phyloP scores from a whole-genome alignment of 2,329 filamentous ascomycete genomes.

The Ophiosphaerella korrae region DNA sequence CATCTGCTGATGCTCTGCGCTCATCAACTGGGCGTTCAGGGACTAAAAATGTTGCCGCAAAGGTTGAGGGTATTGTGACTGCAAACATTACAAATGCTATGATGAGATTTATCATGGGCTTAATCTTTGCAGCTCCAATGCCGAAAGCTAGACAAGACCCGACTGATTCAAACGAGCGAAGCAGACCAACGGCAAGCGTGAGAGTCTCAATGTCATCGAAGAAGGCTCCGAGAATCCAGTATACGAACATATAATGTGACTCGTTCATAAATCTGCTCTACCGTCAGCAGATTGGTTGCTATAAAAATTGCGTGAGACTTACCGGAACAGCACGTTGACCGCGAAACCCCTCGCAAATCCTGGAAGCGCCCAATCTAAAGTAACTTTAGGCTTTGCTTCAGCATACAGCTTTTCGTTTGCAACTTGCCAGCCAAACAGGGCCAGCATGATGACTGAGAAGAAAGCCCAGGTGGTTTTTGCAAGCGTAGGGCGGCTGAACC shows the following conservation, averaged over 20 bases:
- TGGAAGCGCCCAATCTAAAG: slow-evolving; percentile 54
- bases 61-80: slow-evolving; percentile 41
- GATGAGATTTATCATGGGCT: slow-evolving; percentile 56
- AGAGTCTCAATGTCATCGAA: slow-evolving; percentile 58
- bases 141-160: slow-evolving; percentile 56
- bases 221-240: slow-evolving; percentile 59
- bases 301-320: slow-evolving; percentile 1
- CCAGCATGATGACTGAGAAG: slow-evolving; percentile 52
- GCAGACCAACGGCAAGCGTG: slow-evolving; percentile 55
- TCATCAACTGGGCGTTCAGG: slow-evolving; percentile 26
- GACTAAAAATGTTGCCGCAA: slow-evolving; percentile 28
- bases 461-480: slow-evolving; percentile 52
- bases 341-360: slow-evolving; percentile 56
- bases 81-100: slow-evolving; percentile 57
- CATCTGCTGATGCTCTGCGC: slow-evolving; percentile 8
- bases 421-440: slow-evolving; percentile 56
- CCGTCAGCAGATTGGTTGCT: background rate
- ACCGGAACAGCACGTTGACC: slow-evolving; percentile 56
- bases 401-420: slow-evolving; percentile 56
- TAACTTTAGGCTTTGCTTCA: slow-evolving; percentile 42
- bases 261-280: slow-evolving; percentile 54
- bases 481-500: slow-evolving; percentile 47
- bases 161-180: slow-evolving; percentile 57
- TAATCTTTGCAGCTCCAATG: slow-evolving; percentile 53
- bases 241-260: slow-evolving; percentile 57